Base-by-base conservation (phyloP, 345 rosid genomes). In the Eucalyptus erythrocorys region DNA sequence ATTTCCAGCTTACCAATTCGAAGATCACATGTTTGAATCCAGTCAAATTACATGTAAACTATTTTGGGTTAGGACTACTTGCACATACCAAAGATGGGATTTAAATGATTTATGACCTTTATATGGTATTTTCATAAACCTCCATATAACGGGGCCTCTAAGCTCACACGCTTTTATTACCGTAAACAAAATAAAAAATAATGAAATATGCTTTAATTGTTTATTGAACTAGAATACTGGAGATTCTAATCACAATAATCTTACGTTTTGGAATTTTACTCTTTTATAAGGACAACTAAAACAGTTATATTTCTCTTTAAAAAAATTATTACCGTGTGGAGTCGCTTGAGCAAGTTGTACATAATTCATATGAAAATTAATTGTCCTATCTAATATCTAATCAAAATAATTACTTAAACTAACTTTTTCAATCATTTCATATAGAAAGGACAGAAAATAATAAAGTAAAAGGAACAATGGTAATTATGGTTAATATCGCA, bases 181-280 rank as follows among this genome's bases (percentile, higher is more conserved):
- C 22, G 9, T 16, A 50, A 50, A 50, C 3, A 50, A 50, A 16
- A 16, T 50, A 6, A 50, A 50, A 50, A 50, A 17, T 50, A 50
- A 17, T 0, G 8, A 50, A 50, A 50, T 50, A 50, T 50, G 53
- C 53, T 50, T 17, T 50, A 50, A 50, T 50, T 50, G 53, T 50
- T 1, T 50, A 50, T 17, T 50, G 53, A 50, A 50, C 2, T 50
- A 50, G 53, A 50, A 17, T 0, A 50, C 21, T 0, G 22, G 3
- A 50, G 53, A 50, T 50, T 50, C 53, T 3, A 61, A 61, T 13
- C 0, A 6, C 30, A 55, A 24, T 55, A 26, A 55, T 4, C 61
- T 24, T 55, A 55, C 0, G 5, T 55, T 55, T 53, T 10, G 61
- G 61, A 55, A 55, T 24, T 22, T 24, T 59, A 10, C 0, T 59